Base-by-base conservation (phyloP, 202 grass and related monocot genomes). In the Carex arenaria region DNA sequence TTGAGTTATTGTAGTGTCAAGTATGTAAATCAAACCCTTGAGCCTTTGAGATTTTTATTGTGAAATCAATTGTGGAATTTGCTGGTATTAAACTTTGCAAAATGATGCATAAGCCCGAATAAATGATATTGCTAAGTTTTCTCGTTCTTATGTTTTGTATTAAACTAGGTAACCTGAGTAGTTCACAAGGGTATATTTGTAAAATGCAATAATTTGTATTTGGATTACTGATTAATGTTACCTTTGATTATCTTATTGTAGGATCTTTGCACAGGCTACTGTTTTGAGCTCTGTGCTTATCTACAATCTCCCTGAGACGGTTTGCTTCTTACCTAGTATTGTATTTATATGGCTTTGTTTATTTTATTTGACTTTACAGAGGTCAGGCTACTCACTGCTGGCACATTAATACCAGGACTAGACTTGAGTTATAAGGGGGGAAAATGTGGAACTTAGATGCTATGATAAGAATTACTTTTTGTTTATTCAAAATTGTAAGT, bases 251-350 rank as follows among this genome's bases (percentile, higher is more conserved):
- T 67, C 0, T 1, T 30, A 34, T 72, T 17, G 18, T 34, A 98
- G 95, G 86, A 95, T 98, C 74, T 98, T 98, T 89, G 95, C 95
- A 75, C 83, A 95, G 42, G 95, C 92, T 17, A 93, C 95, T 69
- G 89, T 95, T 64, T 83, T 98, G 88, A 98, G 95, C 67, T 98
- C 92, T 53, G 86, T 98, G 60, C 89, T 98, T 75, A 89, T 98
- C 80, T 98, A 98, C 85, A 98, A 98, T 83, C 92, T 98, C 80
- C 87, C 92, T 81, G 95, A 97, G 84, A 97, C 90, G 72, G 92
- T 97, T 82, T 72, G 90, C 83, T 88, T 54, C 60, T 85, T 68
- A 81, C 47, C 8, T 4, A 70, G 47, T 72, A 13, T 82, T 28
- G 79, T 34, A 85, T 72, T 85, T 82, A 32, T 72, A 49, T 86